Conservation (phyloP, 192 early-diverging fungal species). For the Borealophlyctis nickersoniae region DNA sequence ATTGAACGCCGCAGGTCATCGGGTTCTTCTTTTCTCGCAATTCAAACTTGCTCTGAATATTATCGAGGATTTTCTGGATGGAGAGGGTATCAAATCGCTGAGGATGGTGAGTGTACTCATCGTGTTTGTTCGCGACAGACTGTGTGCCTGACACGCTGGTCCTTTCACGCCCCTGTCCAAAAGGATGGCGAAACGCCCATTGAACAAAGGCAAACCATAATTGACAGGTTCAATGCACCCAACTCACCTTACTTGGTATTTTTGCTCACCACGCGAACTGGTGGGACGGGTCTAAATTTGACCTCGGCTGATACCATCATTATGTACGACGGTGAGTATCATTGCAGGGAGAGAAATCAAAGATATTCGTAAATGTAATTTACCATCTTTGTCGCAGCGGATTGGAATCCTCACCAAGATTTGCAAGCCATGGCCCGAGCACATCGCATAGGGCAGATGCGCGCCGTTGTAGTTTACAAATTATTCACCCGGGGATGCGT, state of each 20-base stretch:
- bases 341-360: neutral
- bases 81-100: constrained; percentile 46
- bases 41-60: constrained; percentile 83
- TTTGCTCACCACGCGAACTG: constrained; percentile 70
- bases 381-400: constrained; percentile 25
- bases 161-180: neutral
- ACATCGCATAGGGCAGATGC: constrained; percentile 71
- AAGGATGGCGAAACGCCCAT: constrained; percentile 60
- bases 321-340: constrained; percentile 56
- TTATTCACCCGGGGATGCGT: constrained; percentile 62
- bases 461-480: constrained; percentile 60
- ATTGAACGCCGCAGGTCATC: constrained; percentile 55
- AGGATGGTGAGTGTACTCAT: constrained; percentile 37
- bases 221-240: constrained; percentile 64
- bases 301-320: constrained; percentile 72
- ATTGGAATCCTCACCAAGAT: constrained; percentile 72
- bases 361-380: constrained; percentile 8
- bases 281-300: constrained; percentile 73
- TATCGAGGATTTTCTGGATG: constrained; percentile 67
- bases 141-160: neutral
- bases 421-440: constrained; percentile 72
- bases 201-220: constrained; percentile 48
- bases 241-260: constrained; percentile 63
- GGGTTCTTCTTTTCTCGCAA: constrained; percentile 81
- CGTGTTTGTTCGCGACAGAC: constrained; percentile 1